Evolutionary conservation across 352 stramenopile species (phyloP).

Genomic region (Phytophthora agathidicida): DNA sequence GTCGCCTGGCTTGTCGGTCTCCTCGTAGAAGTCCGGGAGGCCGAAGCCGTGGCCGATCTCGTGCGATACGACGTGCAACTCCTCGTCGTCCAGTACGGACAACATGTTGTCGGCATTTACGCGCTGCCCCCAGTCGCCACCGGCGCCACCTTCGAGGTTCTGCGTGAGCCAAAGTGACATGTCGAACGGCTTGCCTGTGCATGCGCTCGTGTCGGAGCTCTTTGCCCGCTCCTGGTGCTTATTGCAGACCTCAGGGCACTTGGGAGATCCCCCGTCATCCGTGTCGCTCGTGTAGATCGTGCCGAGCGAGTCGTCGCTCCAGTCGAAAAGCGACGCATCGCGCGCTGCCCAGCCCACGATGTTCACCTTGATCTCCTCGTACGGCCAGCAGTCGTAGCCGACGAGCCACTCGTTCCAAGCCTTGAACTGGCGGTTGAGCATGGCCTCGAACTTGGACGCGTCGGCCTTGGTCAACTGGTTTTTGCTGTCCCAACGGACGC

Average conservation of each 20-base stretch:
- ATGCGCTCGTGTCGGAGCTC: constrained; percentile 33
- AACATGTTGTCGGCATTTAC: constrained; percentile 33
- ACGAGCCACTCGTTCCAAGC: constrained; percentile 28
- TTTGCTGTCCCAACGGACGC: constrained; percentile 46
- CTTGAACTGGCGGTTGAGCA: constrained; percentile 37
- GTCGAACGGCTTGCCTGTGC: constrained; percentile 32
- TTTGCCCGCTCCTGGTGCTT: constrained; percentile 33
- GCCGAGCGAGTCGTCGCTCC: constrained; percentile 38
- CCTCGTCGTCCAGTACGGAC: constrained; percentile 13
- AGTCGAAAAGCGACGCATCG: constrained; percentile 34
- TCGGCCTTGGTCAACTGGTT: constrained; percentile 31
- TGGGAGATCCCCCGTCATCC: constrained; percentile 10
- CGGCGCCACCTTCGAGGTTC: constrained; percentile 13
- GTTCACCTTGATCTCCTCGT: constrained; percentile 28
- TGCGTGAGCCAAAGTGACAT: constrained; percentile 40
- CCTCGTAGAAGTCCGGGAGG: constrained; percentile 16
- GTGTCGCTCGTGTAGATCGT: constrained; percentile 23
- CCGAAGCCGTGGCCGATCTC: constrained; percentile 42
- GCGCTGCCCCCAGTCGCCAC: constrained; percentile 30
- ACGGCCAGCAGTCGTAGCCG: constrained; percentile 41
- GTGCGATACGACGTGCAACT: constrained; percentile 30
- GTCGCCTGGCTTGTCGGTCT: constrained; percentile 1
- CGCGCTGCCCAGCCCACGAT: constrained; percentile 40
- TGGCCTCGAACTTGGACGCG: constrained; percentile 40
- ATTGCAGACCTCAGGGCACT: constrained; percentile 39